Conservation (phyloP, 1,284 basidiomycete species). For the Rhodotorula mucilaginosa region DNA sequence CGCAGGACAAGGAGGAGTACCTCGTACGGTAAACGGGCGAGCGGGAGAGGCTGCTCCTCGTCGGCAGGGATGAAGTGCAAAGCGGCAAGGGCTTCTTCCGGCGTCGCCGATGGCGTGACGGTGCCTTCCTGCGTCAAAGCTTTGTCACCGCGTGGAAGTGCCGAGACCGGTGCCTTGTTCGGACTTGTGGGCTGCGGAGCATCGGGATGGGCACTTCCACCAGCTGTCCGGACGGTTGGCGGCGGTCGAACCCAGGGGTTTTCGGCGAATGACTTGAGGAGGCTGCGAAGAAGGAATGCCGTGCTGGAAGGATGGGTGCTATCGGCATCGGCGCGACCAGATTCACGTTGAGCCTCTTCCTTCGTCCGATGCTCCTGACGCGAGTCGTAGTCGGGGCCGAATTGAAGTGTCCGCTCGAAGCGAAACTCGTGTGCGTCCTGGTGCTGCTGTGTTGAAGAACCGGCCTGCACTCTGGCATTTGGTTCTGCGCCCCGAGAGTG, state of each 20-base stretch:
- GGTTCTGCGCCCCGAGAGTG: conserved; percentile 14
- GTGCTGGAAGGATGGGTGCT: conserved; percentile 33
- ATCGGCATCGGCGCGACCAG: conserved; percentile 17
- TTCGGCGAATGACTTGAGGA: conserved; percentile 32
- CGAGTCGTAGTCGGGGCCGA: conserved; percentile 41
- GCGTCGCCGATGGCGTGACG: background rate
- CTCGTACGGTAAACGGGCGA: conserved; percentile 28
- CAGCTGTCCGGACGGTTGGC: background rate
- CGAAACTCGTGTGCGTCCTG: conserved; percentile 29
- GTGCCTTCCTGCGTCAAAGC: too few relatives aligned
- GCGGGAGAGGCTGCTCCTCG: conserved; percentile 26
- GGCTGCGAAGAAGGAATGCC: conserved; percentile 23
- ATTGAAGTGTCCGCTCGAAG: conserved; percentile 42
- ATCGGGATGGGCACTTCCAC: background rate
- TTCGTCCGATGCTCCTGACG: conserved; percentile 29
- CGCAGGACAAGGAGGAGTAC: conserved; percentile 33
- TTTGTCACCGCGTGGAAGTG: too few relatives aligned
- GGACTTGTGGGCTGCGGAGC: too few relatives aligned
- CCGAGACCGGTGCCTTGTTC: background rate
- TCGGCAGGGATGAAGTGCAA: conserved; percentile 33
- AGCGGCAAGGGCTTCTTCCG: conserved; percentile 21
- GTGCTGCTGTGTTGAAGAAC: background rate
- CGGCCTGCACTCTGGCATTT: background rate
- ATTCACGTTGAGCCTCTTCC: conserved; percentile 30
- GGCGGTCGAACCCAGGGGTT: conserved; percentile 35